These are phyloP conservation scores for Metrosideros polymorpha DNA, from an alignment of 441 rosid species.

Conservation along the genomic window DNA sequence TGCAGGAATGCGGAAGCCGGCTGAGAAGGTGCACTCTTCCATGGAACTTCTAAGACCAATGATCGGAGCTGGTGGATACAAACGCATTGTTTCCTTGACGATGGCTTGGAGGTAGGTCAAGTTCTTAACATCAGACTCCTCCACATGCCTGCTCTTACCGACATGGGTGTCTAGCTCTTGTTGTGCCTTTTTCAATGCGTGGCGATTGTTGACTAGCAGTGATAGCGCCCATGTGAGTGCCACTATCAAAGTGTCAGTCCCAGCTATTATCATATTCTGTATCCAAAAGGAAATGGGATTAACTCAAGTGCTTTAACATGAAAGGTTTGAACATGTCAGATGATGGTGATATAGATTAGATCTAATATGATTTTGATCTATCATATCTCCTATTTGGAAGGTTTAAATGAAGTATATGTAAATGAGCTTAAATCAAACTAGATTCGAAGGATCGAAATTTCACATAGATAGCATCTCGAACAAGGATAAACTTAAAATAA, in stretches of 20 bases:
- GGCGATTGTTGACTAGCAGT: neutral
- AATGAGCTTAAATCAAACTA: neutral
- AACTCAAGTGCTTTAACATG: neutral
- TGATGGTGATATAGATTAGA: neutral
- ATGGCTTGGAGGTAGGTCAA: neutral
- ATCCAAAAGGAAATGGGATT: neutral
- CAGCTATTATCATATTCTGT: neutral
- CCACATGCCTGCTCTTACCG: neutral
- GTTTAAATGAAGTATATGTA: neutral
- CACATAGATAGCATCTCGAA: neutral
- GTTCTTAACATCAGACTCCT: neutral
- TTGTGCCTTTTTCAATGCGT: neutral
- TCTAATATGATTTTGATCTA: no score
- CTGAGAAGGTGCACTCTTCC: neutral
- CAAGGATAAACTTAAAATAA: neutral
- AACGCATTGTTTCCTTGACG: neutral
- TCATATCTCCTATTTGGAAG: neutral
- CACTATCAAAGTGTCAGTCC: neutral
- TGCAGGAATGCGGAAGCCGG: neutral
- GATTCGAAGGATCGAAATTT: neutral
- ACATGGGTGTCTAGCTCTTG: neutral
- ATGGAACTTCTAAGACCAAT: neutral
- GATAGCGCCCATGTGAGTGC: neutral
- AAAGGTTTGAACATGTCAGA: neutral
- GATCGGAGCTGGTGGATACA: neutral